Conservation (phyloP, 345 rosid genomes). For the Laguncularia racemosa region DNA sequence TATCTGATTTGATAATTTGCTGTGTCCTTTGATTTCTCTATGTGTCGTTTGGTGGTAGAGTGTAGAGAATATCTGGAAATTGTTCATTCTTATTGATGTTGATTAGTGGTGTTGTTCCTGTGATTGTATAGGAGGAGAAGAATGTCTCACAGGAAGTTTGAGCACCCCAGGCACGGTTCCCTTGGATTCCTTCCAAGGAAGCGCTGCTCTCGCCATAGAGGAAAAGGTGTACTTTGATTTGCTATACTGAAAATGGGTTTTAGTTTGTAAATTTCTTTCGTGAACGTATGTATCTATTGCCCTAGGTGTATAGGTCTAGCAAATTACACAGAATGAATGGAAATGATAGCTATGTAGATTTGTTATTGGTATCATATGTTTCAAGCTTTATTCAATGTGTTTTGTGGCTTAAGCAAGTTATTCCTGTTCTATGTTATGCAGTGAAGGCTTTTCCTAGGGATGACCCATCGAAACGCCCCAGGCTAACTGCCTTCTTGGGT, state of each 20-base stretch:
- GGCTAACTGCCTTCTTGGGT: slow-evolving; percentile 78
- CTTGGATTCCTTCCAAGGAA: slow-evolving; percentile 91
- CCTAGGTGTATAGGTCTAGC: no score
- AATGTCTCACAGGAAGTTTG: slow-evolving; percentile 95
- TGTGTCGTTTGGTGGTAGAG: no score
- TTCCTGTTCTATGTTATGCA: slow-evolving; percentile 16
- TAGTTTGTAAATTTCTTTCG: neutral
- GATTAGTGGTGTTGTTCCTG: neutral
- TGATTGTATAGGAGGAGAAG: slow-evolving; percentile 18
- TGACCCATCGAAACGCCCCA: slow-evolving; percentile 69
- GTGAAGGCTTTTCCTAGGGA: slow-evolving; percentile 94
- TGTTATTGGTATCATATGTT: neutral
- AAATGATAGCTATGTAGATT: neutral
- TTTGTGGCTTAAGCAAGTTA: no score
- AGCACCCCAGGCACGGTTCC: slow-evolving; percentile 94
- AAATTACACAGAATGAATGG: no score
- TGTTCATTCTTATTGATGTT: neutral
- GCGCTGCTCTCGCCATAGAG: slow-evolving; percentile 81
- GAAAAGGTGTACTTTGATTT: slow-evolving; percentile 37
- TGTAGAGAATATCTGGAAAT: no score
- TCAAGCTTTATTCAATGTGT: no score
- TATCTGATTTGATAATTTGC: no score
- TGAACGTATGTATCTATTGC: no score
- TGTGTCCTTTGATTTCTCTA: no score
- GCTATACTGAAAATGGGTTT: neutral